These are phyloP conservation scores for Saccharomyces hybrid DNA, from an alignment of 1,139 yeast genomes.

Conservation along the genomic window DNA sequence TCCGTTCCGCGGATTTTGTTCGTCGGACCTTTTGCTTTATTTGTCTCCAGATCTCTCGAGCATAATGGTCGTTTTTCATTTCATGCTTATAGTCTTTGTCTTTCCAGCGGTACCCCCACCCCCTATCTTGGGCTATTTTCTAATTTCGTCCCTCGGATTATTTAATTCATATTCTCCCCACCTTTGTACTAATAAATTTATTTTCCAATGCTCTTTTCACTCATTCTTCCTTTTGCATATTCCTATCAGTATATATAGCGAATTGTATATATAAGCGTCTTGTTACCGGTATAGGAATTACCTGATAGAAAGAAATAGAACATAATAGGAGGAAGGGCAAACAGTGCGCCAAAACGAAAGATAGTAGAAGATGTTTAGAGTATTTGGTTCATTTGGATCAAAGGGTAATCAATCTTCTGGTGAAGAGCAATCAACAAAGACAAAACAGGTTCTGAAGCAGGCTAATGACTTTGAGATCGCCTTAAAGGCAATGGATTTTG, in stretches of 20 bases:
- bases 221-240: not conserved
- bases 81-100: not conserved
- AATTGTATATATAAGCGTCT: not conserved
- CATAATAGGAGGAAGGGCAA: not conserved
- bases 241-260: not conserved
- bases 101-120: not conserved
- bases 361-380: constrained; percentile 22
- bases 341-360: not conserved
- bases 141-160: not conserved
- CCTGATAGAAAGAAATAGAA: not conserved
- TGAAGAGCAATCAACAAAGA: constrained; percentile 19
- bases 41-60: constrained; percentile 1
- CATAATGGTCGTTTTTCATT: not conserved
- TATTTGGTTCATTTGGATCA: constrained; percentile 23
- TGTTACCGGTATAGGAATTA: not conserved
- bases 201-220: not conserved
- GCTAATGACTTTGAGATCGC: constrained; percentile 62
- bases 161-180: not conserved
- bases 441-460: constrained; percentile 35
- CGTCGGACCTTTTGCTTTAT: not conserved
- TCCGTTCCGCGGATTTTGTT: constrained; percentile 1
- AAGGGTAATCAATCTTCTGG: constrained; percentile 8
- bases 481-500: constrained; percentile 81
- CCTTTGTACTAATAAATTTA: not conserved
- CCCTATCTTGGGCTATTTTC: not conserved